Conservation (phyloP, 768 basidiomycete genomes). For the Termitomyces sp. region DNA sequence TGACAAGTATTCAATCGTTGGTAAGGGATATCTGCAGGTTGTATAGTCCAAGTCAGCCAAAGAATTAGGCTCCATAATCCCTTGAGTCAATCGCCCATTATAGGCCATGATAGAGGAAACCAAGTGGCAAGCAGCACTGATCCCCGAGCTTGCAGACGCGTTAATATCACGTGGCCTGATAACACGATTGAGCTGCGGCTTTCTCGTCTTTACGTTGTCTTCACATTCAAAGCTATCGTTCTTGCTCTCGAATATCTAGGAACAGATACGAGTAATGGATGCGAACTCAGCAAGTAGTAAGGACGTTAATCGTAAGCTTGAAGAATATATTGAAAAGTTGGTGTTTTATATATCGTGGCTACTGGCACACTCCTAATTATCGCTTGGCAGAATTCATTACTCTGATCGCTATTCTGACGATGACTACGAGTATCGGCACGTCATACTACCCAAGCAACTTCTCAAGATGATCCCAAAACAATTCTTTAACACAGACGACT, state of each 20-base stretch:
- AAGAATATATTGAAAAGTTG: slow-evolving; percentile 80
- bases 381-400: slow-evolving; percentile 67
- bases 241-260: neutral
- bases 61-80: neutral
- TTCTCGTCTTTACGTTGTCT: neutral
- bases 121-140: neutral
- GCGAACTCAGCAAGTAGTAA: slow-evolving; percentile 22
- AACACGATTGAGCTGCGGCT: neutral
- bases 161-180: slow-evolving; percentile 3
- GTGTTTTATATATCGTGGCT: slow-evolving; percentile 6
- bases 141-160: neutral
- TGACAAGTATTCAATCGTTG: neutral
- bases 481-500: slow-evolving; percentile 69
- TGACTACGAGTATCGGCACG: slow-evolving; percentile 92
- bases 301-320: slow-evolving; percentile 47
- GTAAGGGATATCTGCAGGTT: neutral
- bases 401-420: slow-evolving; percentile 93
- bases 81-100: slow-evolving; percentile 4
- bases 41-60: neutral
- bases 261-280: slow-evolving; percentile 18
- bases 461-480: slow-evolving; percentile 90
- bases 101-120: slow-evolving; percentile 7
- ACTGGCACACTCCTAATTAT: slow-evolving; percentile 10
- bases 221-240: neutral
- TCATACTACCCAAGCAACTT: slow-evolving; percentile 92